Conservation (phyloP, 106 monocot species). For the Cymbidium sinense region DNA sequence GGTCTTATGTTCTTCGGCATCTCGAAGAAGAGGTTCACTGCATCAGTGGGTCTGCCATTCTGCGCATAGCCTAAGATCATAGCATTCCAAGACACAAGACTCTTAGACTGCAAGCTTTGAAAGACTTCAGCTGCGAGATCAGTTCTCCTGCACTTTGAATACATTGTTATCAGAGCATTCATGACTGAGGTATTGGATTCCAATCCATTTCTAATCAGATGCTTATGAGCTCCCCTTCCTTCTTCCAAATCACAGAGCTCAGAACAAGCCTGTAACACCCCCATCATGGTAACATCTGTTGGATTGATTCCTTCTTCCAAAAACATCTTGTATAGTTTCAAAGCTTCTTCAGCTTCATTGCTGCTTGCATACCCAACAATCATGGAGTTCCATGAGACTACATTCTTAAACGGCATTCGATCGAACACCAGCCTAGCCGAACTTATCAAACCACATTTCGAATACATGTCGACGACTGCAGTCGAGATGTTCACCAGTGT, state of each 20-base stretch:
- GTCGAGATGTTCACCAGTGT: slow-evolving; percentile 43
- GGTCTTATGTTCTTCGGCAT: slow-evolving; percentile 32
- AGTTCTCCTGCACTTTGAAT: slow-evolving; percentile 56
- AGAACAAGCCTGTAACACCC: slow-evolving; percentile 44
- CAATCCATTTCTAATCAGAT: slow-evolving; percentile 35
- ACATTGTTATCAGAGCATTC: slow-evolving; percentile 81
- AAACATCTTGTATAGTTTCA: slow-evolving; percentile 50
- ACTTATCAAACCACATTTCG: slow-evolving; percentile 37
- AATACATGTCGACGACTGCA: slow-evolving; percentile 59
- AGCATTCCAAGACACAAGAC: slow-evolving; percentile 72
- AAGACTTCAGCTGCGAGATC: slow-evolving; percentile 52
- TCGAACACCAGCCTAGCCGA: slow-evolving; percentile 64
- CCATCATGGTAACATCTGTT: slow-evolving; percentile 53
- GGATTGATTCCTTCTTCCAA: slow-evolving; percentile 27
- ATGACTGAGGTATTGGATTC: slow-evolving; percentile 32
- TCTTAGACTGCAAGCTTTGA: slow-evolving; percentile 29
- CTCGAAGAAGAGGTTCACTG: slow-evolving; percentile 38
- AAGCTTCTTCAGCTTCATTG: slow-evolving; percentile 54
- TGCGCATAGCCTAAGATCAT: slow-evolving; percentile 74
- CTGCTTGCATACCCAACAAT: slow-evolving; percentile 60
- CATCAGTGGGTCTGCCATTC: slow-evolving; percentile 30
- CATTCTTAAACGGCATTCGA: slow-evolving; percentile 47
- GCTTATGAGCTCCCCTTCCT: slow-evolving; percentile 44
- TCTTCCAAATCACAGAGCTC: slow-evolving; percentile 43
- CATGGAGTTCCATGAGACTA: slow-evolving; percentile 80